A percentile compares a stretch with the other conserved stretches of the same genome.
Conservation (phyloP, 1,284 basidiomycete genomes). For the Puccinia triticina region DNA sequence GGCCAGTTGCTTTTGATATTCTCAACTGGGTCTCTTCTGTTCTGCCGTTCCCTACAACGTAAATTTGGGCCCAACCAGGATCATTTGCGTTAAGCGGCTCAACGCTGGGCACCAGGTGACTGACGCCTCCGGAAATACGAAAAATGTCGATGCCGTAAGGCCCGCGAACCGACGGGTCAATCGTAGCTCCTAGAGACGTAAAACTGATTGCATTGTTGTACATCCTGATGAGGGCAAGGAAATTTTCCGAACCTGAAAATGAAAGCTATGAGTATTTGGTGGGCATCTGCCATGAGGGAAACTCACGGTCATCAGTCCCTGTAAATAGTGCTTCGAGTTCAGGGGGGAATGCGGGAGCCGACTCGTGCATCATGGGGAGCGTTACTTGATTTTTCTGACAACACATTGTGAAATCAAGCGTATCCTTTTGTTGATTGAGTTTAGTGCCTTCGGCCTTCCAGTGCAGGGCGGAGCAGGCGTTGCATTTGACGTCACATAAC, state of each 20-base stretch:
- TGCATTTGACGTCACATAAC: background rate
- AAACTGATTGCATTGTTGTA: constrained; percentile 8
- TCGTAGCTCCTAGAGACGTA: background rate
- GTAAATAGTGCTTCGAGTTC: background rate
- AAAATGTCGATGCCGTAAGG: background rate
- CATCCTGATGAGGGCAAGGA: background rate
- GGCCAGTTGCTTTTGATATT: background rate
- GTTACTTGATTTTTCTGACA: background rate
- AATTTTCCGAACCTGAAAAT: background rate
- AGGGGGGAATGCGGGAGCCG: background rate
- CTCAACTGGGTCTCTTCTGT: background rate
- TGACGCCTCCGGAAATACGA: background rate
- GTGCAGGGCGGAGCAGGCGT: background rate
- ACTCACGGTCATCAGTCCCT: background rate
- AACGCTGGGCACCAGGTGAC: background rate
- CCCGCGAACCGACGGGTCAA: background rate
- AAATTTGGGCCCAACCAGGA: constrained; percentile 14
- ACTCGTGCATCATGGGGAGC: background rate
- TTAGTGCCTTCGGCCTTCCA: background rate
- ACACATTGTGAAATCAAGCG: background rate
- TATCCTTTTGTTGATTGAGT: background rate
- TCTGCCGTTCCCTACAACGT: background rate
- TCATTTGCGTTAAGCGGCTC: background rate
- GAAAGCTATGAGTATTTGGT: no score
- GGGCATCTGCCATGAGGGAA: no score